These are phyloP conservation scores for Trichaptum fuscoviolaceum DNA, from an alignment of 768 basidiomycete species.

Conservation along the genomic window DNA sequence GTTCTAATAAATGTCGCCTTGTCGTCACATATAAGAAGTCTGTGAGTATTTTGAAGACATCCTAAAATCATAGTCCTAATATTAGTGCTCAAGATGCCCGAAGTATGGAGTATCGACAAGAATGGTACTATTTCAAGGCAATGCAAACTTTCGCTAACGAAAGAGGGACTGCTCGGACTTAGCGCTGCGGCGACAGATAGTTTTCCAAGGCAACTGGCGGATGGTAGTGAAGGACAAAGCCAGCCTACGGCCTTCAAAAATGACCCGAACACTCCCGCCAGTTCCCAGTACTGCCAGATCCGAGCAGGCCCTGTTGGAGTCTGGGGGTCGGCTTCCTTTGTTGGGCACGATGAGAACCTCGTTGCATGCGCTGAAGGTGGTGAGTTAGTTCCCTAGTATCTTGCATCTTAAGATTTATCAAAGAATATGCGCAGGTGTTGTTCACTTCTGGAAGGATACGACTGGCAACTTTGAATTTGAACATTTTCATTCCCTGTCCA, in stretches of 20 bases:
- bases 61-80: background rate
- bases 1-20: background rate
- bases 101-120: background rate
- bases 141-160: no score
- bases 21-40: background rate
- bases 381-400: background rate
- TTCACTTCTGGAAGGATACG: background rate
- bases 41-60: background rate
- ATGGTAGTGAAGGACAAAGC: no score
- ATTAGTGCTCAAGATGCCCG: background rate
- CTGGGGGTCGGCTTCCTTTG: background rate
- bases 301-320: background rate
- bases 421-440: background rate
- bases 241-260: no score
- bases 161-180: no score
- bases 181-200: no score
- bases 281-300: no score
- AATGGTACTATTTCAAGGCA: no score
- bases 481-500: background rate
- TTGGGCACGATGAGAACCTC: background rate
- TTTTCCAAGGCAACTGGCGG: no score
- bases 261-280: no score
- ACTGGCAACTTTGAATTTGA: background rate
- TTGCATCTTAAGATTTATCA: background rate
- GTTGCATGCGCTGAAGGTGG: background rate